Base-by-base conservation (phyloP, 352 stramenopile genomes). In the Globisporangium alternatum region DNA sequence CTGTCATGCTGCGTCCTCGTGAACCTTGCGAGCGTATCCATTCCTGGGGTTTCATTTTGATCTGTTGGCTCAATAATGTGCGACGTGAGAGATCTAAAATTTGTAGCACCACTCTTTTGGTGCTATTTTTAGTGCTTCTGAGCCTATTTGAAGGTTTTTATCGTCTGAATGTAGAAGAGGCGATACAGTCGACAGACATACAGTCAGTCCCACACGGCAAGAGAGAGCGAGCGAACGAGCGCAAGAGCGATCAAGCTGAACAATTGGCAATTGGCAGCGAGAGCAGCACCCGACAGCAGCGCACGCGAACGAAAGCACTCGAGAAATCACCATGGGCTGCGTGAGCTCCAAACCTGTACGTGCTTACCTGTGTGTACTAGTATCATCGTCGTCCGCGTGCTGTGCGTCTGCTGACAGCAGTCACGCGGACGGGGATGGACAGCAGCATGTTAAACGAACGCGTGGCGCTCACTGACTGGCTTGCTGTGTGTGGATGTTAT, bases 261-360 rank as follows among this genome's bases (percentile, higher is more conserved):
- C 62, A 62, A 68, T 62, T 51, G 21, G 55, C 55, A 64, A 47
- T 68, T 52, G 51, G 6, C 63, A 3, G 10, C n/a, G 28, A 56
- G 59, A 63, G 49, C 59, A 69, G 48, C 71, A 75, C 51, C 60
- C 63, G 48, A 71, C 60, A 64, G 35, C 28, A 43, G 31, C 49
- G 2, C 33, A 37, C 52, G 19, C 37, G 33, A 47, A 28, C 51
- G 37, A 66, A 59, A n/a, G 15, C 35, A 52, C 60, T 44, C 60
- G 2, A 60, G 55, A 41, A 56, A 64, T 15, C 30, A 68, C 45
- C 59, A 91, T 91, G 83, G 83, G 83, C 72, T 91, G 83, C 68
- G 77, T 80, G n/a, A 89, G 58, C 63, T 90, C 83, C 69, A 91
- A 91, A 68, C 74, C 76, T 53, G 81, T 89, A 74, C 56, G 80